These are phyloP conservation scores for Aquilaria sinensis DNA, from an alignment of 345 rosid species.

Conservation along the genomic window DNA sequence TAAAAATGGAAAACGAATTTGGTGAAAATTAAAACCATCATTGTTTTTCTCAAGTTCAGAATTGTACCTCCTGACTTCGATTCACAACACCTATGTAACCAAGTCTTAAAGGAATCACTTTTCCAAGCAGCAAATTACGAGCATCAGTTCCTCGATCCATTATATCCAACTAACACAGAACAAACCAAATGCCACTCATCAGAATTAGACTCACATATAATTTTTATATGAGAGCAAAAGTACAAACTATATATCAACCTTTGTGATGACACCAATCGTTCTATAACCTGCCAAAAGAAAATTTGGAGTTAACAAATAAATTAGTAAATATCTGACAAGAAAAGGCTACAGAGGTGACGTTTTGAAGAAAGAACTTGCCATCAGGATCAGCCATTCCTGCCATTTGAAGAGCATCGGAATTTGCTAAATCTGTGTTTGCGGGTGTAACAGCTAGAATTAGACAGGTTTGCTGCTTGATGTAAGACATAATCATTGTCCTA, in stretches of 20 bases:
- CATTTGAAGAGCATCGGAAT: slow-evolving; percentile 71
- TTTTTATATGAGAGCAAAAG: background rate
- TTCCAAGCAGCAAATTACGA: slow-evolving; percentile 54
- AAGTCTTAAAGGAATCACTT: slow-evolving; percentile 51
- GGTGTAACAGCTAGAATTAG: slow-evolving; percentile 67
- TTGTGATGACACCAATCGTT: slow-evolving; percentile 67
- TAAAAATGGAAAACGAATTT: background rate
- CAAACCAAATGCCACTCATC: slow-evolving; percentile 1
- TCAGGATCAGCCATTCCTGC: slow-evolving; percentile 58
- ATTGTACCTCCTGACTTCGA: slow-evolving; percentile 60
- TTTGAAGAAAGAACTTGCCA: slow-evolving; percentile 21
- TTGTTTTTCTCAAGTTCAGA: background rate
- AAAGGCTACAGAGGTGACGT: background rate
- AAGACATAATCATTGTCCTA: slow-evolving; percentile 46
- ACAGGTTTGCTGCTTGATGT: slow-evolving; percentile 43
- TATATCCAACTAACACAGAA: slow-evolving; percentile 51
- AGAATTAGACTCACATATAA: background rate
- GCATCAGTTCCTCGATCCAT: slow-evolving; percentile 72
- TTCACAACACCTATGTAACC: slow-evolving; percentile 74
- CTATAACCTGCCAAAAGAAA: slow-evolving; percentile 40
- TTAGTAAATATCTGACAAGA: background rate
- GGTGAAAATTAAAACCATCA: background rate
- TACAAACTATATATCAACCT: slow-evolving; percentile 30
- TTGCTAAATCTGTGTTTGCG: slow-evolving; percentile 68
- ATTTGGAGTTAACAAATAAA: slow-evolving; percentile 11